phyloP scores from a whole-genome alignment of 176 grass and related monocot genomes.

The Secale cereale region DNA sequence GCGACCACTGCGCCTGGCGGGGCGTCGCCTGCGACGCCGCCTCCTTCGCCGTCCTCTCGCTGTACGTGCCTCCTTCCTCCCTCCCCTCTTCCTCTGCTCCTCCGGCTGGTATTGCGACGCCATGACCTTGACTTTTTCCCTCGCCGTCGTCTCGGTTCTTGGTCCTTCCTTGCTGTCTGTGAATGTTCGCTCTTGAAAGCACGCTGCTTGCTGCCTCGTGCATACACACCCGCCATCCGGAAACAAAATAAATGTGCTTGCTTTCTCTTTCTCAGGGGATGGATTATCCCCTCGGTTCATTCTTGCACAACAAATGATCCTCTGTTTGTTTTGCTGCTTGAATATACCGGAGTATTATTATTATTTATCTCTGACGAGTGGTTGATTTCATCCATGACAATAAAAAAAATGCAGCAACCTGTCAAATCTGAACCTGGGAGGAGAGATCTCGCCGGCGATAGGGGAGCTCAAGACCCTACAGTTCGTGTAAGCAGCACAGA shows the following conservation, averaged over 20 bases:
- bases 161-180: background rate
- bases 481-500: slow-evolving; percentile 43
- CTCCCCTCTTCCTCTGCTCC: background rate
- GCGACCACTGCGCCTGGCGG: slow-evolving; percentile 87
- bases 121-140: background rate
- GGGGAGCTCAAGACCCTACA: slow-evolving; percentile 76
- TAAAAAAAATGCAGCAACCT: slow-evolving; percentile 61
- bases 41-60: slow-evolving; percentile 56
- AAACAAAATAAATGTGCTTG: background rate
- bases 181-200: background rate
- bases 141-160: background rate
- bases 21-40: slow-evolving; percentile 81
- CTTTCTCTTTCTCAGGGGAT: background rate
- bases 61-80: slow-evolving; percentile 29
- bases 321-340: background rate
- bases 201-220: background rate
- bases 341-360: background rate
- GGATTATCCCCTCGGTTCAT: background rate
- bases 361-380: slow-evolving; percentile 2
- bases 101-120: background rate
- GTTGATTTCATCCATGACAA: background rate
- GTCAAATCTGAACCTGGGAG: slow-evolving; percentile 94
- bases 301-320: background rate
- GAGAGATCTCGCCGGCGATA: slow-evolving; percentile 86
- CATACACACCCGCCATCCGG: background rate